Evolutionary conservation across 306 rosid genomes (phyloP), one percentile per base, ranked within the genome.

Genomic region (Sicyos edulis): DNA sequence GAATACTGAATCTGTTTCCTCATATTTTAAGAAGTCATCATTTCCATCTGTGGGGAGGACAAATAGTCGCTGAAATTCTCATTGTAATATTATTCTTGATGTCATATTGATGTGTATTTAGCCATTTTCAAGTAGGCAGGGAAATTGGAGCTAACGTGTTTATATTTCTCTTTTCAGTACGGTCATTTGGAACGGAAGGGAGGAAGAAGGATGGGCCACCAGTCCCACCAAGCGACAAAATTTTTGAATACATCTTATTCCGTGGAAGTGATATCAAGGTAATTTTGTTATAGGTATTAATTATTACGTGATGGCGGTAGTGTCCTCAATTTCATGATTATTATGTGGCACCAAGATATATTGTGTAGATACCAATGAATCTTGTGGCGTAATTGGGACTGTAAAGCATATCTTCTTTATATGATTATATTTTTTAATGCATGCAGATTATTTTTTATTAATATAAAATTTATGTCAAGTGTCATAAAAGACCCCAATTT

Each of bases 141-240:
- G 26, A 29, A 29, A 34, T 62, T 65, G 50, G 34, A 44, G 58
- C 37, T 75, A 32, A 40, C 81, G 68, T 71, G 60, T 51, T 74
- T 29, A 47, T 5, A 21, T 74, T 82, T 81, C 64, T n/a, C 75
- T 62, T 72, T 81, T 82, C 86, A 92, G 98, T 93, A 54, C 86
- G 95, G 15, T 93, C 98, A 55, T 93, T 90, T 72, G 98, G 98
- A 75, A 90, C 98, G 10, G 98, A 93, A 82, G 98, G 98, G 71
- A 85, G 98, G 76, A 93, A 93, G 78, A 88, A 88, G 71, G 98
- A 93, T 74, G 98, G 98, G 54, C 92, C 74, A 16, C 97, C 88
- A 80, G 81, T 93, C 75, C 93, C 90, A 24, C 89, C 96, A 3
- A 82, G 93, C 26, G 98, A 90, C 80, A 86, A 86, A 82, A 85